Conservation (phyloP, 495 filamentous ascomycete species). For the Neurospora pannonica region DNA sequence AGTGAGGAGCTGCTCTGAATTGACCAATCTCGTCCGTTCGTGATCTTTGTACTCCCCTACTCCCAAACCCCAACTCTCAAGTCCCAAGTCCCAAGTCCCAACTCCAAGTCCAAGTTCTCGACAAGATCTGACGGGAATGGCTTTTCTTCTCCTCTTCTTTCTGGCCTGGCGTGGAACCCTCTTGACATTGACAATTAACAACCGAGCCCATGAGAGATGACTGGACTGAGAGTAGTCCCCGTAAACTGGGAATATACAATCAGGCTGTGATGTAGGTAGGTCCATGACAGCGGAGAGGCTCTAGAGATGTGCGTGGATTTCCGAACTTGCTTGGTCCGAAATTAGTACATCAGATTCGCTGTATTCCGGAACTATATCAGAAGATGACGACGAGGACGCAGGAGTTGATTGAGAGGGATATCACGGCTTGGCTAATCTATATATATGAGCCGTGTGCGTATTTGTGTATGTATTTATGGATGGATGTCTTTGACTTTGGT, state of each 20-base stretch:
- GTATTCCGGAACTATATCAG: conserved; percentile 62
- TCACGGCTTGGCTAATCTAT: conserved; percentile 78
- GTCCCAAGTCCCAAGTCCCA: no score
- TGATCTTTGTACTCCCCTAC: neutral
- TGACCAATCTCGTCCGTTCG: neutral
- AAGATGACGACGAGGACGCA: conserved; percentile 89
- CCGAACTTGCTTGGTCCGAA: neutral
- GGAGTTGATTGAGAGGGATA: conserved; percentile 87
- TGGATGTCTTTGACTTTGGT: neutral
- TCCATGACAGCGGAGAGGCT: neutral
- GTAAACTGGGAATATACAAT: neutral
- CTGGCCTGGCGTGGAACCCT: neutral
- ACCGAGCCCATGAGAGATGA: neutral
- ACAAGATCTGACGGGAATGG: neutral
- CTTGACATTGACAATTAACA: neutral
- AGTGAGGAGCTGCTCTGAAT: neutral
- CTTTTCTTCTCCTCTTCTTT: neutral
- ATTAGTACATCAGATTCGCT: neutral
- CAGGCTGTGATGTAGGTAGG: neutral
- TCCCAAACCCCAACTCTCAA: neutral
- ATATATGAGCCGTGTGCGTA: no score
- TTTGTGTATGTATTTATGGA: no score
- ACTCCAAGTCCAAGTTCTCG: neutral
- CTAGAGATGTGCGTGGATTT: neutral
- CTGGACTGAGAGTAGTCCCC: neutral